A percentile compares a stretch with the other conserved stretches of the same genome.
Conservation (phyloP, 768 basidiomycete species). For the Lentinula guzmanii region DNA sequence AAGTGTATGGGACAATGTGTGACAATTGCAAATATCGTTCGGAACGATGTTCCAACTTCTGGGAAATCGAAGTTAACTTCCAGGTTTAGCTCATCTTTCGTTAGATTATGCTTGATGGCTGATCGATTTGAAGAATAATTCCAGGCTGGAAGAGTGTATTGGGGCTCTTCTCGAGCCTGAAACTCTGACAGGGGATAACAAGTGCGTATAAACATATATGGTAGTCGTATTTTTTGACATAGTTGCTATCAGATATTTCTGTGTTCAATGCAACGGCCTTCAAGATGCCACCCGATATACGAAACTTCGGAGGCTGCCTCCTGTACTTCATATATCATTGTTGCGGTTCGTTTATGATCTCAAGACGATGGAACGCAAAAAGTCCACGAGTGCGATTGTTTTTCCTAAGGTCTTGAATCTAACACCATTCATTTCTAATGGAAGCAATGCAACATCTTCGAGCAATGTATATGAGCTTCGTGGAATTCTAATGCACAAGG, state of each 20-base stretch:
- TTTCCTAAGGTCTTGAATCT: constrained; percentile 77
- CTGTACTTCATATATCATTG: constrained; percentile 86
- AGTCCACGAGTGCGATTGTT: constrained; percentile 75
- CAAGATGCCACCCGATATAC: constrained; percentile 79
- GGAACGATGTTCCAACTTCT: constrained; percentile 65
- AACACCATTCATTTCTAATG: constrained; percentile 47
- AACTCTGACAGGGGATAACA: constrained; percentile 73
- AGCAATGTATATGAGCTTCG: constrained; percentile 69
- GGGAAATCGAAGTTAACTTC: constrained; percentile 86
- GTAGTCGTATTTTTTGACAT: neutral
- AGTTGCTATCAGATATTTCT: constrained; percentile 61
- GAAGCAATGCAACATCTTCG: constrained; percentile 8
- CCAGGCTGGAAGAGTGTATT: constrained; percentile 70
- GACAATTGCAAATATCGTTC: constrained; percentile 61
- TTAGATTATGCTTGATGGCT: neutral
- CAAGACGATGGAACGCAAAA: constrained; percentile 74
- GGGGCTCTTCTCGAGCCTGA: constrained; percentile 63
- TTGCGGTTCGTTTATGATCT: constrained; percentile 91
- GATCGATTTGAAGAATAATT: constrained; percentile 48
- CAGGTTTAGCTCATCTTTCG: constrained; percentile 34
- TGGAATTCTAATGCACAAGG: constrained; percentile 86
- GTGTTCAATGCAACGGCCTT: constrained; percentile 64
- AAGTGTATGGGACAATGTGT: constrained; percentile 79
- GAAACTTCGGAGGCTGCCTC: constrained; percentile 67
- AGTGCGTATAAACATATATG: constrained; percentile 35